Conservation (phyloP, 768 basidiomycete genomes). For the Tylopilus balloui region DNA sequence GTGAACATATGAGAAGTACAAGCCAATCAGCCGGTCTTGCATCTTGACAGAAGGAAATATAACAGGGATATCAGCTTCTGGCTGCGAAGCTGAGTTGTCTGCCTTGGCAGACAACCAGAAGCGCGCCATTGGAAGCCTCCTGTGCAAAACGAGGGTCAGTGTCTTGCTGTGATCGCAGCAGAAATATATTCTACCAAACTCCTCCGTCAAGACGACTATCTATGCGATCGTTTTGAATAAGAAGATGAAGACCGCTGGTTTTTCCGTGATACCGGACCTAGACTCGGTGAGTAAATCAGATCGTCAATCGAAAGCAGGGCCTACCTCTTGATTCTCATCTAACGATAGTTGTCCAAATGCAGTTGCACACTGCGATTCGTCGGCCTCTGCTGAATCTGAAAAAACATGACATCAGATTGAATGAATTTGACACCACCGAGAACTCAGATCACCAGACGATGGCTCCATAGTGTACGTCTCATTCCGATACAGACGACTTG, state of each 20-base stretch:
- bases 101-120: slow-evolving; percentile 64
- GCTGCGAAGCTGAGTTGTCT: slow-evolving; percentile 33
- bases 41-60: slow-evolving; percentile 55
- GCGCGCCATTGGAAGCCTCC: slow-evolving; percentile 70
- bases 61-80: slow-evolving; percentile 43
- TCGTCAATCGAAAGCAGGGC: neutral
- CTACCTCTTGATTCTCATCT: slow-evolving; percentile 71
- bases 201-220: slow-evolving; percentile 68
- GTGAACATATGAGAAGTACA: slow-evolving; percentile 83
- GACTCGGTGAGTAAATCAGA: slow-evolving; percentile 11
- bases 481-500: slow-evolving; percentile 47
- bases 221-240: slow-evolving; percentile 60
- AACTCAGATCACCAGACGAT: slow-evolving; percentile 27
- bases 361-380: slow-evolving; percentile 44
- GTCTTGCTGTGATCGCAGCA: slow-evolving; percentile 2
- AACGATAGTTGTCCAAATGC: slow-evolving; percentile 67
- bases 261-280: slow-evolving; percentile 84
- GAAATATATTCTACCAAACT: slow-evolving; percentile 47
- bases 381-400: slow-evolving; percentile 35
- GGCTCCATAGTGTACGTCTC: slow-evolving; percentile 56
- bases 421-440: neutral
- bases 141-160: slow-evolving; percentile 27
- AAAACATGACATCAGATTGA: slow-evolving; percentile 18
- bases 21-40: slow-evolving; percentile 64
- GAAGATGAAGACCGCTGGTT: slow-evolving; percentile 68